A percentile compares a stretch with the other conserved stretches of the same genome.
phyloP scores from a whole-genome alignment of 805 yeast genomes.

The Candida schatavii region DNA sequence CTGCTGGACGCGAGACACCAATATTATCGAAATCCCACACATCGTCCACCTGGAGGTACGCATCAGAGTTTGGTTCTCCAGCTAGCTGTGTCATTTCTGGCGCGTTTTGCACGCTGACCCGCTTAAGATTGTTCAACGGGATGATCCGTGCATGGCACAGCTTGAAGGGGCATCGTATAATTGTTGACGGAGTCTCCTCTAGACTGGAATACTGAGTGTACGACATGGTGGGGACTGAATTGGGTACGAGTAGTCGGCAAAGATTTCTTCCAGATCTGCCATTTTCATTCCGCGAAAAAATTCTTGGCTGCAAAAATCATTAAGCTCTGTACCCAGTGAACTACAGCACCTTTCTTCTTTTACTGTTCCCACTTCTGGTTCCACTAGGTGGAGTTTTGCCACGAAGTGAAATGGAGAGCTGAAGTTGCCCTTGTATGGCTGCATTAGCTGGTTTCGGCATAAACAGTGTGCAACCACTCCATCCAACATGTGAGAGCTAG shows the following conservation, averaged over 20 bases:
- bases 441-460: no score
- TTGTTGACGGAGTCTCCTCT: neutral
- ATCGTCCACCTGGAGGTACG: constrained; percentile 48
- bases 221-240: neutral
- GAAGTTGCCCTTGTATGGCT: neutral
- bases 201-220: neutral
- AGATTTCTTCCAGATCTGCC: no score
- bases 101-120: constrained; percentile 17
- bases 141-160: constrained; percentile 25
- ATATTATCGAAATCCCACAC: constrained; percentile 81
- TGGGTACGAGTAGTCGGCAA: no score
- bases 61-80: constrained; percentile 1
- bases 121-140: constrained; percentile 9
- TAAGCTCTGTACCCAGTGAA: no score
- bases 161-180: constrained; percentile 24
- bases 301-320: no score
- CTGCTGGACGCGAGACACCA: constrained; percentile 58
- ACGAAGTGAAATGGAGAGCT: no score
- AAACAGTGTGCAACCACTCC: no score
- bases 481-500: no score
- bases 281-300: no score
- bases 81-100: constrained; percentile 27
- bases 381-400: no score
- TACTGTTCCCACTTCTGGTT: no score
- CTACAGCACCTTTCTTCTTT: no score